phyloP scores from a whole-genome alignment of 257 asterid genomes.

The Scutellaria baicalensis region DNA sequence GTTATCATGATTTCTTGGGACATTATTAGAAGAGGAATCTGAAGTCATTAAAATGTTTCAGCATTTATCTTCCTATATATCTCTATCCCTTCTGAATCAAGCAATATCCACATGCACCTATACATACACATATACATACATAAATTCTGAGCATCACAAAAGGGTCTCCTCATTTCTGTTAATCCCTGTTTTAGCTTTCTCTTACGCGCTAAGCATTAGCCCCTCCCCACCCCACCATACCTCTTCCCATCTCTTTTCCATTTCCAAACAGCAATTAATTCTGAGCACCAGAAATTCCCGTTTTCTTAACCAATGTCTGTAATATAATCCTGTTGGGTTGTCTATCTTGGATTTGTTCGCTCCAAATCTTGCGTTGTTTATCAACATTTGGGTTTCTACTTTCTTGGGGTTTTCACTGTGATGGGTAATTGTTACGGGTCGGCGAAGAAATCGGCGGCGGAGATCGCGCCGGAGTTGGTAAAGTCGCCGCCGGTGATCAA shows the following conservation, averaged over 20 bases:
- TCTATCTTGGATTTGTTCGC: background rate
- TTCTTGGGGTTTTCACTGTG: background rate
- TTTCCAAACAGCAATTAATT: background rate
- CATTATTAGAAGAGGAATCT: too few species aligned
- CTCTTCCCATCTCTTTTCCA: background rate
- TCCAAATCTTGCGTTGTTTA: background rate
- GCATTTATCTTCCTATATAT: background rate
- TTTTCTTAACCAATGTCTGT: background rate
- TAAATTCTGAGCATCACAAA: background rate
- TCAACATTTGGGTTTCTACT: background rate
- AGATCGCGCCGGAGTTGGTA: slow-evolving; percentile 64
- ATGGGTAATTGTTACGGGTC: slow-evolving; percentile 74
- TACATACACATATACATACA: slow-evolving; percentile 11
- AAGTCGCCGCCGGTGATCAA: slow-evolving; percentile 50
- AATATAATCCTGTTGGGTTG: background rate
- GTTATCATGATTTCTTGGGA: too few species aligned
- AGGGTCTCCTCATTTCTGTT: slow-evolving; percentile 24
- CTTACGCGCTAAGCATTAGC: slow-evolving; percentile 20
- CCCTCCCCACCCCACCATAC: background rate
- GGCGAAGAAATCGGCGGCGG: slow-evolving; percentile 58
- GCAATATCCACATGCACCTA: slow-evolving; percentile 37
- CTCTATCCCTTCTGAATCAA: slow-evolving; percentile 36
- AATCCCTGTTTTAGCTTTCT: slow-evolving; percentile 17
- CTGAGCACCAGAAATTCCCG: background rate
- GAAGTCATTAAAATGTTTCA: background rate